Evolutionary conservation across 768 basidiomycete species (phyloP).

Genomic region (Macrolepiota albuminosa): DNA sequence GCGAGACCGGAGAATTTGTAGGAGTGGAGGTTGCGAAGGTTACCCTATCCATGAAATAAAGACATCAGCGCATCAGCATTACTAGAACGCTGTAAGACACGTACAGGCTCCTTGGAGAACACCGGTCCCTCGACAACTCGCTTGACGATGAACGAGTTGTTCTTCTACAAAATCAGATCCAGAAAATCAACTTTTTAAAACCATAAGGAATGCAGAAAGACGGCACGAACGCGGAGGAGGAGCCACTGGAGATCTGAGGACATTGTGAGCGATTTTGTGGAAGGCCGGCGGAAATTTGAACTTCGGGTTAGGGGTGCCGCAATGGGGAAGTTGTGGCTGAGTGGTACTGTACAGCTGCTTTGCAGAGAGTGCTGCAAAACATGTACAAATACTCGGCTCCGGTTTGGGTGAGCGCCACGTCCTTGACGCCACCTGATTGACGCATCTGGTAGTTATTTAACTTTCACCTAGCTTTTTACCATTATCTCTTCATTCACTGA

Average conservation of each 20-base stretch:
- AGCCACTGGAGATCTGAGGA: slow-evolving; percentile 93
- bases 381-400: slow-evolving; percentile 21
- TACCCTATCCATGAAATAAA: slow-evolving; percentile 47
- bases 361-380: slow-evolving; percentile 17
- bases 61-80: background rate
- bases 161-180: slow-evolving; percentile 46
- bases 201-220: background rate
- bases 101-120: slow-evolving; percentile 82
- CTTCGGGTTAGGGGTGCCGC: slow-evolving; percentile 15
- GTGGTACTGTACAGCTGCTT: slow-evolving; percentile 33
- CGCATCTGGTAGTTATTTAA: background rate
- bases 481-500: background rate
- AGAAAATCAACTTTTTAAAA: background rate
- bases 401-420: slow-evolving; percentile 1
- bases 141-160: slow-evolving; percentile 86
- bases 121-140: slow-evolving; percentile 63
- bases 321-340: slow-evolving; percentile 30
- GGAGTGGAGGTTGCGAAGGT: slow-evolving; percentile 86
- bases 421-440: background rate
- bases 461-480: background rate
- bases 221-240: slow-evolving; percentile 69
- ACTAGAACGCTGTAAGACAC: slow-evolving; percentile 20
- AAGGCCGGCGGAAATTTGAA: slow-evolving; percentile 10
- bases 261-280: slow-evolving; percentile 48
- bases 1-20: slow-evolving; percentile 88